phyloP scores from a whole-genome alignment of 1,284 basidiomycete genomes.

The Sanghuangporus baumii region DNA sequence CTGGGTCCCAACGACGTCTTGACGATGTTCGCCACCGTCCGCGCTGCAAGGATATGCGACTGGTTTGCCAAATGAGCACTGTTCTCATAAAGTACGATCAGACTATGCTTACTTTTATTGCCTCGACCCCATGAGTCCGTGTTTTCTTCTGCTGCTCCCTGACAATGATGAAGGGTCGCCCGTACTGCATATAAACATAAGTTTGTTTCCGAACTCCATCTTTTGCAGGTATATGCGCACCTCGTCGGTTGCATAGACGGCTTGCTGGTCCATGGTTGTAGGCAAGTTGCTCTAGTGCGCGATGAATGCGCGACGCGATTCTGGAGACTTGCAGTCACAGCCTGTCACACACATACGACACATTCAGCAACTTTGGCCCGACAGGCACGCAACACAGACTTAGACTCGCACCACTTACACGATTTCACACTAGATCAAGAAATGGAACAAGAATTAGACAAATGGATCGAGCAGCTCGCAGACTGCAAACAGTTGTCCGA shows the following conservation, averaged over 20 bases:
- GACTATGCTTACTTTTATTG: slow-evolving; percentile 75
- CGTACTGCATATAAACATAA: slow-evolving; percentile 56
- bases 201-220: not conserved
- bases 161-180: slow-evolving; percentile 95
- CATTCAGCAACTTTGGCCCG: not conserved
- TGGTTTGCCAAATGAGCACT: slow-evolving; percentile 29
- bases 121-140: slow-evolving; percentile 89
- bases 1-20: slow-evolving; percentile 93
- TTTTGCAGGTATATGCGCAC: slow-evolving; percentile 35
- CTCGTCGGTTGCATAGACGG: slow-evolving; percentile 90
- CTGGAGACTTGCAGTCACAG: not conserved
- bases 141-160: slow-evolving; percentile 95
- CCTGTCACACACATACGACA: not conserved
- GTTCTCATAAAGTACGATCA: not conserved
- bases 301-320: not conserved
- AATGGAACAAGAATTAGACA: slow-evolving; percentile 84
- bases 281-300: not conserved
- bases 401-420: not conserved
- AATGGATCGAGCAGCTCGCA: slow-evolving; percentile 95
- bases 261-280: slow-evolving; percentile 33
- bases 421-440: slow-evolving; percentile 17
- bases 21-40: slow-evolving; percentile 92
- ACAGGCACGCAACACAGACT: slow-evolving; percentile 1
- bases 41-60: slow-evolving; percentile 93
- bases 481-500: slow-evolving; percentile 98